Evolutionary conservation across 2,329 filamentous ascomycete species (phyloP).

Genomic region (Lasiodiplodia citricola): DNA sequence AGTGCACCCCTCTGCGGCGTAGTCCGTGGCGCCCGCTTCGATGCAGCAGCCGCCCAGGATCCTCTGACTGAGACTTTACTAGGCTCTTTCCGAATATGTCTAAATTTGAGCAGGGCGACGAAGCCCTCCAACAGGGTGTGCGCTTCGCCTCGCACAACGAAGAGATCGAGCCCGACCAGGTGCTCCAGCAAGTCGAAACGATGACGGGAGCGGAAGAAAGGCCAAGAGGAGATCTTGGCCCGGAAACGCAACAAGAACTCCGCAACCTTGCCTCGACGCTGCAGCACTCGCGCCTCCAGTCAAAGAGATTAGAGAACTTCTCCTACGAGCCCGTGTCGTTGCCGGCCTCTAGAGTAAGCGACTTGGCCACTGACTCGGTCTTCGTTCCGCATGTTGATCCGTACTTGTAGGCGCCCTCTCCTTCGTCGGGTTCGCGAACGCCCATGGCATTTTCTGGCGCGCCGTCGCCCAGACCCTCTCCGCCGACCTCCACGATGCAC

Average conservation of each 20-base stretch:
- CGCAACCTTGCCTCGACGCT: conserved; percentile 74
- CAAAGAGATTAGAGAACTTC: conserved; percentile 82
- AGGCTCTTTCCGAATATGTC: conserved; percentile 24
- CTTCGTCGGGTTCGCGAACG: conserved; percentile 56
- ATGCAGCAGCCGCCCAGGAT: conserved; percentile 14
- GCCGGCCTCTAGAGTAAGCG: conserved; percentile 78
- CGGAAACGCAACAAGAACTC: conserved; percentile 66
- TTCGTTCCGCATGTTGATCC: conserved; percentile 25
- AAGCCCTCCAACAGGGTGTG: conserved; percentile 39
- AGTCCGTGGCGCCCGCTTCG: not conserved
- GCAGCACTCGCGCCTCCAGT: conserved; percentile 77
- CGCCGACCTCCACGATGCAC: conserved; percentile 73
- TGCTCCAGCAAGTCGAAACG: conserved; percentile 40
- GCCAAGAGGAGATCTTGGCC: conserved; percentile 40
- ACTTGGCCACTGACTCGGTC: conserved; percentile 13
- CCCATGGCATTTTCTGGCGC: conserved; percentile 52
- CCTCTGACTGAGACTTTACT: conserved; percentile 20
- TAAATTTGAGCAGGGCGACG: conserved; percentile 21
- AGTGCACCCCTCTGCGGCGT: conserved; percentile 4
- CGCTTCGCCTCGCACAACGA: conserved; percentile 48
- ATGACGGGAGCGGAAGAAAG: conserved; percentile 35
- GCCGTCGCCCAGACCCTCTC: conserved; percentile 70
- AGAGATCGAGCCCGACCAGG: conserved; percentile 44
- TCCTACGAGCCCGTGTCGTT: conserved; percentile 90
- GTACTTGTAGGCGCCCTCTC: conserved; percentile 56